Percentiles rank a stretch among this genome's conserved stretches.
These are phyloP conservation scores for Thelephora terrestris DNA, from an alignment of 1,284 basidiomycete genomes.

Conservation along the genomic window DNA sequence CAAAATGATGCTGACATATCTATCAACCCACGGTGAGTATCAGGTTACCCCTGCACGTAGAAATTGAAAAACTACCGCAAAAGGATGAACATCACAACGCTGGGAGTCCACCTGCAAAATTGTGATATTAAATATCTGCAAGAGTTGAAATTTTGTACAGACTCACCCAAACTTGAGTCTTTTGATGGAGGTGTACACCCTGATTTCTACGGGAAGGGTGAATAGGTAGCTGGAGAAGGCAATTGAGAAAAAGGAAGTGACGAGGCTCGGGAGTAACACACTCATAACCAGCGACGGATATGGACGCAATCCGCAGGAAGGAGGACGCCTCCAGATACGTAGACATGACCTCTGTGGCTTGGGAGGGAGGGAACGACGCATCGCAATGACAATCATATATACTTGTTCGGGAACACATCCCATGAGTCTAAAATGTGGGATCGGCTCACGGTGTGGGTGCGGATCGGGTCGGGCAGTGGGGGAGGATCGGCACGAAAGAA, in stretches of 20 bases:
- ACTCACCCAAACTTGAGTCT: constrained; percentile 2
- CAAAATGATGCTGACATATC: constrained; percentile 29
- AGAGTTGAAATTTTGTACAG: constrained; percentile 5
- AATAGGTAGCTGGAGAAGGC: constrained; percentile 24
- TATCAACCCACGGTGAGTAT: constrained; percentile 4
- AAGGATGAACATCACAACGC: constrained; percentile 25
- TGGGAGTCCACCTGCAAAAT: not conserved
- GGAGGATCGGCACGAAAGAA: too few species aligned
- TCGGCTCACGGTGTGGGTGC: too few species aligned
- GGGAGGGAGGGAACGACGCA: too few species aligned
- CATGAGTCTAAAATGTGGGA: too few species aligned
- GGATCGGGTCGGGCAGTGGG: too few species aligned
- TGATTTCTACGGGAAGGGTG: constrained; percentile 30
- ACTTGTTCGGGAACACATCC: too few species aligned
- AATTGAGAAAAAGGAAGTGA: not conserved
- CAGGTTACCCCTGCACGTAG: too few species aligned
- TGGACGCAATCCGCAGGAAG: constrained; percentile 16
- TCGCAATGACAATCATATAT: too few species aligned
- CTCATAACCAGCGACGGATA: constrained; percentile 22
- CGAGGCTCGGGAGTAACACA: constrained; percentile 8
- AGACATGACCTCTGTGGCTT: too few species aligned
- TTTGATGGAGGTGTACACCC: constrained; percentile 23
- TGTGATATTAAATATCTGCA: not conserved
- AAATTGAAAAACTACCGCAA: constrained; percentile 20
- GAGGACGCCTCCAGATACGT: not conserved